These are phyloP conservation scores for Rutstroemia sp. DNA, from an alignment of 2,329 filamentous ascomycete species.

Conservation along the genomic window DNA sequence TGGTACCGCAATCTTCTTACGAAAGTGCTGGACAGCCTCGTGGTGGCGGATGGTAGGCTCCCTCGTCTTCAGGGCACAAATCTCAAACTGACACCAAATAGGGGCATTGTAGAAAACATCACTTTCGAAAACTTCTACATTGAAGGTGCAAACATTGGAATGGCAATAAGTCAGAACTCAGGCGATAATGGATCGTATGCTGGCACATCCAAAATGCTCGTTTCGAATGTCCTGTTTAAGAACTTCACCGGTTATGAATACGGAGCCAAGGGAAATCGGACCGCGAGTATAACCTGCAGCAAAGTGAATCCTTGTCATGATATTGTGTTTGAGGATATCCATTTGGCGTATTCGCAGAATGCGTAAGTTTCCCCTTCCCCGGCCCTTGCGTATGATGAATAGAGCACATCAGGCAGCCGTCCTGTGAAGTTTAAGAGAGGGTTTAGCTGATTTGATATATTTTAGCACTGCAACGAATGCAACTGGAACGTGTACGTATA, in stretches of 20 bases:
- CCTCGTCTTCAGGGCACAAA: not conserved
- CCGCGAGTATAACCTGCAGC: slow-evolving; percentile 40
- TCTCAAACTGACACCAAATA: not conserved
- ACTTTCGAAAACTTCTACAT: slow-evolving; percentile 44
- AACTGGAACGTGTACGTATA: slow-evolving; percentile 26
- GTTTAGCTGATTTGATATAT: not conserved
- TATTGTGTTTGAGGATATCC: slow-evolving; percentile 38
- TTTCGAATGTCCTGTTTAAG: slow-evolving; percentile 41
- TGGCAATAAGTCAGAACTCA: slow-evolving; percentile 39
- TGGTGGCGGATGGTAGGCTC: slow-evolving; percentile 40
- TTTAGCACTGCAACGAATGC: slow-evolving; percentile 17
- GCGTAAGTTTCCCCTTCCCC: not conserved
- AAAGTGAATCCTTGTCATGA: slow-evolving; percentile 42
- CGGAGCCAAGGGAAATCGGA: slow-evolving; percentile 27
- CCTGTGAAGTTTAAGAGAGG: no score
- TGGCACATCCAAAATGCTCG: slow-evolving; percentile 43
- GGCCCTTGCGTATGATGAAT: no score
- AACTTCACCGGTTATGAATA: slow-evolving; percentile 44
- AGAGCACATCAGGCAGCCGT: no score
- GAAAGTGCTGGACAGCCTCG: slow-evolving; percentile 41
- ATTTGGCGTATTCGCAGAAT: slow-evolving; percentile 17
- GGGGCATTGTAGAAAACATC: slow-evolving; percentile 42
- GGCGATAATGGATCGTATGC: slow-evolving; percentile 41
- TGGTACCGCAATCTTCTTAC: slow-evolving; percentile 39
- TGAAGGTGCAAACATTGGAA: slow-evolving; percentile 37